Evolutionary conservation across 208 protist genomes (phyloP), one percentile per base, ranked within the genome.

Genomic region (Herpetomonas muscarum): DNA sequence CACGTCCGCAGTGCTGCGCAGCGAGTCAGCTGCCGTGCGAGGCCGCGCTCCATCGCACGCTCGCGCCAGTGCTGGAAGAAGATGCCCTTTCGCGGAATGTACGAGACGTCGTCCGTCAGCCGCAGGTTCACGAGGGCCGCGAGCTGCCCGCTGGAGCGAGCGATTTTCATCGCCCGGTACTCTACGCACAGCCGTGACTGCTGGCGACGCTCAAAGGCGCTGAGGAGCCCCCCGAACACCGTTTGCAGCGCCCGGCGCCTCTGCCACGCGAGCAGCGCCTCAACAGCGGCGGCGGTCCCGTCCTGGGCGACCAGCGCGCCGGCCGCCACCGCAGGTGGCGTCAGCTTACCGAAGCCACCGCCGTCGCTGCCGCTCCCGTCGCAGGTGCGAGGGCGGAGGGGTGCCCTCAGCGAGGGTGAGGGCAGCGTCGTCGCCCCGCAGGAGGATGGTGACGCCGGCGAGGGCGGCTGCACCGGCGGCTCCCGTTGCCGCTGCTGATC

Each of bases 1-100:
- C 47, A 53, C 22, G 3, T 30, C 13, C n/a, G 32, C 32, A 45
- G 49, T 9, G 26, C 37, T 19, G n/a, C 3, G 22, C 47, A 24
- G 19, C 15, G 29, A 15, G 25, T 42, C 26, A 21, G 13, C 24
- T 55, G 15, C 12, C 45, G 55, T 3, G 21, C 3, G 3, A 45
- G 19, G 10, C 9, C 10, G 4, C 30, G 44, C 3, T 44, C 44
- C 3, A 44, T 3, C 26, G n/a, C 9, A 6, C 45, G 41, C 9
- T 37, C 41, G 37, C 45, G 45, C 55, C 55, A 61, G 4, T 52
- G 44, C n/a, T 45, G 29, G 21, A 61, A 52, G 19, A 42, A 45
- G 29, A 63, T 55, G n/a, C 78, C 68, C 52, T 85, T 81, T 3
- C 78, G 64, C 34, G 77, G 68, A 1, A 61, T 62, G 46, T 81